Percentiles rank a stretch among this genome's conserved stretches.
Evolutionary conservation across 805 yeast species (phyloP).

Genomic region (Cyberlindnera amylophila): DNA sequence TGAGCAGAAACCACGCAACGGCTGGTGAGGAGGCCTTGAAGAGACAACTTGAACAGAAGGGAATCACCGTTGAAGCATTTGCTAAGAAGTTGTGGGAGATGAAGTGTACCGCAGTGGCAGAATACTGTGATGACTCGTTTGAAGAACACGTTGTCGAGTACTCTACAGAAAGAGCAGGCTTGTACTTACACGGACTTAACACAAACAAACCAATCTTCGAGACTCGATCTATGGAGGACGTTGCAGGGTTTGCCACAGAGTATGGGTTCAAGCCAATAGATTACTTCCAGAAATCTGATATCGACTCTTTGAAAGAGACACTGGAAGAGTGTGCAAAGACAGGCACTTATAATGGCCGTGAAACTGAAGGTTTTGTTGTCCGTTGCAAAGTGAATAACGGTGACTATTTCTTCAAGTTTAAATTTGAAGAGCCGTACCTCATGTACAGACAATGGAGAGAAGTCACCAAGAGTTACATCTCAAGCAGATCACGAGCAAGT

Average conservation of each 20-base stretch:
- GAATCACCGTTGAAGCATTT: constrained; percentile 43
- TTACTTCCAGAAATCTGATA: constrained; percentile 36
- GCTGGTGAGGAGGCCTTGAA: constrained; percentile 62
- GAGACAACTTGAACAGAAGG: constrained; percentile 43
- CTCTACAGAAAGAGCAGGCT: constrained; percentile 61
- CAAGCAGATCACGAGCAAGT: constrained; percentile 26
- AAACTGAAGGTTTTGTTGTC: constrained; percentile 91
- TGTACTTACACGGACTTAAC: constrained; percentile 89
- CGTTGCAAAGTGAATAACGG: constrained; percentile 45
- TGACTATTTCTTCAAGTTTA: constrained; percentile 84
- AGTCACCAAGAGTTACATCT: constrained; percentile 60
- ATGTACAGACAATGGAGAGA: constrained; percentile 91
- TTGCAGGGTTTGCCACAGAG: constrained; percentile 50
- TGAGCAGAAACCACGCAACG: constrained; percentile 63
- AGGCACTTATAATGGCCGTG: constrained; percentile 68
- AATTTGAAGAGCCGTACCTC: constrained; percentile 92
- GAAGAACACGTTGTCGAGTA: constrained; percentile 92
- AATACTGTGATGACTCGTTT: constrained; percentile 85
- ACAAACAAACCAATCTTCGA: constrained; percentile 56
- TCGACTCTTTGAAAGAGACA: constrained; percentile 43
- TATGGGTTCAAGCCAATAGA: constrained; percentile 73
- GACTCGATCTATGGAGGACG: constrained; percentile 62
- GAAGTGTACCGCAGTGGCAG: constrained; percentile 83
- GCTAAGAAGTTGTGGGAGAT: constrained; percentile 49
- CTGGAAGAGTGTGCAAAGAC: constrained; percentile 54